Evolutionary conservation across 2,329 filamentous ascomycete genomes (phyloP).

Genomic region (Dendryphion nanum): DNA sequence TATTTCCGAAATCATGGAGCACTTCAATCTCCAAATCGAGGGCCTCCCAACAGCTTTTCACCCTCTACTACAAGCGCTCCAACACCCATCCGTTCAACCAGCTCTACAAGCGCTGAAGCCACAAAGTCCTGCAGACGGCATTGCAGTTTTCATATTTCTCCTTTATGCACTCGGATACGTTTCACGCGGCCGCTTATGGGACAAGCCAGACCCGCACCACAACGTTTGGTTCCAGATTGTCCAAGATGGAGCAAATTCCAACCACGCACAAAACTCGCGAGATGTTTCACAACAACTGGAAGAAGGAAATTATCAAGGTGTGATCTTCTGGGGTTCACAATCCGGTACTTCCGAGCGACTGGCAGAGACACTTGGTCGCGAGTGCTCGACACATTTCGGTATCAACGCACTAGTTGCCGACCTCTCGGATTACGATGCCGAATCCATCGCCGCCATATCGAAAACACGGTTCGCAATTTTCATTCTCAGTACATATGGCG

Average conservation of each 20-base stretch:
- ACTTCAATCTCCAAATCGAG: not conserved
- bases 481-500: slow-evolving; percentile 39
- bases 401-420: slow-evolving; percentile 44
- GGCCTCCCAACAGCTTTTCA: slow-evolving; percentile 4
- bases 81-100: slow-evolving; percentile 12
- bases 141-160: slow-evolving; percentile 37
- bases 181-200: slow-evolving; percentile 45
- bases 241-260: slow-evolving; percentile 22
- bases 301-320: slow-evolving; percentile 33
- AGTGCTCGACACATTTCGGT: slow-evolving; percentile 42
- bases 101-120: slow-evolving; percentile 22
- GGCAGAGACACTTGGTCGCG: slow-evolving; percentile 42
- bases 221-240: slow-evolving; percentile 50
- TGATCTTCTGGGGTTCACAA: slow-evolving; percentile 52
- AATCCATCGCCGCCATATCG: slow-evolving; percentile 34
- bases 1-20: not conserved
- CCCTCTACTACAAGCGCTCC: slow-evolving; percentile 11
- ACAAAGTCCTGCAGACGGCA: slow-evolving; percentile 37
- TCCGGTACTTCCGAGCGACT: slow-evolving; percentile 48
- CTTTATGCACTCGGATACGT: slow-evolving; percentile 42
- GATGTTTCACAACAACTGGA: slow-evolving; percentile 48
- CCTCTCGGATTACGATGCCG: slow-evolving; percentile 48
- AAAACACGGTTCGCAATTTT: slow-evolving; percentile 32
- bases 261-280: slow-evolving; percentile 33
- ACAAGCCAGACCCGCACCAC: slow-evolving; percentile 50